Conservation (phyloP, 345 rosid species). For the Populus pruinosa region DNA sequence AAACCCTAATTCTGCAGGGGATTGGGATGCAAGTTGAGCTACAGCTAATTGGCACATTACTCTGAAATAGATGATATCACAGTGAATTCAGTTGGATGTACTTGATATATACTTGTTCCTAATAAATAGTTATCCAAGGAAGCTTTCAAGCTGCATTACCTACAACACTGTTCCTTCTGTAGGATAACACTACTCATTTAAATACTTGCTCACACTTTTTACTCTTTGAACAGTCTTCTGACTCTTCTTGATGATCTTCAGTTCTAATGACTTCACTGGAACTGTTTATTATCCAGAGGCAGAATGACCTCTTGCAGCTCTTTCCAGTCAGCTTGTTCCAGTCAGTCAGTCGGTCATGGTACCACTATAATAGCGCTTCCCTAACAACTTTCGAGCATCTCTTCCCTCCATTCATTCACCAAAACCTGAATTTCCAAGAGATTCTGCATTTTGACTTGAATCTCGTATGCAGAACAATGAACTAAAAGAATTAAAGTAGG, state of each 20-base stretch:
- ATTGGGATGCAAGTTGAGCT: neutral
- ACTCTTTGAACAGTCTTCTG: constrained; percentile 26
- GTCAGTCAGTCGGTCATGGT: constrained; percentile 36
- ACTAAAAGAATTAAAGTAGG: too few species aligned
- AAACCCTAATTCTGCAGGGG: neutral
- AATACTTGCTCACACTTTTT: neutral
- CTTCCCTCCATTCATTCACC: constrained; percentile 93
- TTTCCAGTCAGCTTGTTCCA: constrained; percentile 79
- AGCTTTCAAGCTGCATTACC: neutral
- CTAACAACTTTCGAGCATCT: constrained; percentile 59
- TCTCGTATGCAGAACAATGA: neutral
- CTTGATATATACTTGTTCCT: neutral
- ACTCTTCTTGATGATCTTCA: constrained; percentile 41
- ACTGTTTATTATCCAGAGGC: constrained; percentile 65
- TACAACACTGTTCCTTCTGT: neutral
- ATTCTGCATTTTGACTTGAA: neutral
- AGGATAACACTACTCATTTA: neutral
- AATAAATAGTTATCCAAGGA: neutral
- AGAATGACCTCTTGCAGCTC: constrained; percentile 63
- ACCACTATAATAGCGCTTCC: constrained; percentile 46
- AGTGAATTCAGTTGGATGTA: neutral
- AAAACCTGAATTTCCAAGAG: constrained; percentile 30
- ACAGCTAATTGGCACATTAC: neutral
- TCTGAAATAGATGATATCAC: neutral
- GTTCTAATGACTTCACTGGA: constrained; percentile 59